Evolutionary conservation across 2,329 filamentous ascomycete genomes (phyloP), one percentile per base, ranked within the genome.

Genomic region (Apiospora pterosperma): DNA sequence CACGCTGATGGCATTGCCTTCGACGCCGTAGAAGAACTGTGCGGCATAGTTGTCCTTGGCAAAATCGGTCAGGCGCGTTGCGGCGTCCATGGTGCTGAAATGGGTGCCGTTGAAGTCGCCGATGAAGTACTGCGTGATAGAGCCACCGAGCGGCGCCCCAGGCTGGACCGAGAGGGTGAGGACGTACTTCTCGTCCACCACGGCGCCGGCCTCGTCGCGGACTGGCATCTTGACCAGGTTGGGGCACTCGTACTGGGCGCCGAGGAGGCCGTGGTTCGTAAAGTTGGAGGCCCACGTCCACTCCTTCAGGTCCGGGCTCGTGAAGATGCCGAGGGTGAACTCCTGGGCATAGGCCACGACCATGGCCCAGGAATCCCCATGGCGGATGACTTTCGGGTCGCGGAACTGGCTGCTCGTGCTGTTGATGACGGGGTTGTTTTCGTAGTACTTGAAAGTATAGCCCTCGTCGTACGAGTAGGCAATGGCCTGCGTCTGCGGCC

Each of bases 61-160:
- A 25, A 84, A 83, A 67, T 84, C 81, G 6, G 77, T 76, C 19
- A 83, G 75, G 4, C 79, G 75, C 8, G 78, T 76, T 7, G 75
- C 76, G 1, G 67, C 70, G 67, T 85, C 84, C 31, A 78, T 74
- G 1, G 81, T 72, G 19, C 70, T 74, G 65, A 88, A 90, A 71
- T 87, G 84, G 0, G 85, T 89, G n/a, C 88, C 88, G 67, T 90
- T 88, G 77, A 89, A 90, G 2, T 74, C 76, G 5, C 88, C 88
- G 0, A 83, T 76, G 76, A 85, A 85, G 71, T 88, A 88, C 71
- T 88, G 74, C 1, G 80, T 80, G 21, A 83, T 80, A 1, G 82
- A 86, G 0, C 86, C 86, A 10, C 86, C 86, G 0, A 83, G 75
- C 0, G 85, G 85, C 0, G 83, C 84, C 5, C 85, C 85, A 0